phyloP scores from a whole-genome alignment of 371 early-diverging fungal species.

The Paraphysoderma sedebokerense region DNA sequence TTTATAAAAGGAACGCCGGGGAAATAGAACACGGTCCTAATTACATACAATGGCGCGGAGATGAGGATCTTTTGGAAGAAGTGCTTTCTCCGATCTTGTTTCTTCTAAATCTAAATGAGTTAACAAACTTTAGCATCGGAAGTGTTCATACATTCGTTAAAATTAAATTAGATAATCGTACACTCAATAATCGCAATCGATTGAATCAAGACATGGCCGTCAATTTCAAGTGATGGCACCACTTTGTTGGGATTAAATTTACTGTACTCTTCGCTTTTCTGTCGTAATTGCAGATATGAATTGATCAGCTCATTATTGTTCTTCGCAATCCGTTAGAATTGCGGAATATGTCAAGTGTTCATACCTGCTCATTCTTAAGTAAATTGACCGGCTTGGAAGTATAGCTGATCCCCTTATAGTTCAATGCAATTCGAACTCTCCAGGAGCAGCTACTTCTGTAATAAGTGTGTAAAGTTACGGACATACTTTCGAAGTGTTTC shows the following conservation, averaged over 20 bases:
- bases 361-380: conserved; percentile 47
- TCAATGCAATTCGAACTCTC: conserved; percentile 57
- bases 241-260: conserved; percentile 42
- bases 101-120: conserved; percentile 70
- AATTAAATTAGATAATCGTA: not conserved
- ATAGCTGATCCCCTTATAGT: conserved; percentile 54
- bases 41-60: conserved; percentile 33
- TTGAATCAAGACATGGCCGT: conserved; percentile 36
- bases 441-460: conserved; percentile 59
- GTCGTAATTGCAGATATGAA: not conserved
- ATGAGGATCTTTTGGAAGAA: conserved; percentile 52
- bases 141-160: not conserved
- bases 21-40: no score
- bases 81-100: conserved; percentile 36
- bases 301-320: not conserved
- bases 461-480: conserved; percentile 57
- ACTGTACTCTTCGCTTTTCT: conserved; percentile 30
- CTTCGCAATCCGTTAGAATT: no score
- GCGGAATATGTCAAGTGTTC: no score
- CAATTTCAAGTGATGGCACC: conserved; percentile 51
- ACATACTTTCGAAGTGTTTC: no score
- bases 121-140: not conserved
- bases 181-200: conserved; percentile 70
- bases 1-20: not conserved
- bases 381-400: conserved; percentile 43